Percentiles rank a stretch among this genome's conserved stretches.
Evolutionary conservation across 2,329 filamentous ascomycete genomes (phyloP).

Genomic region (Arthrobotrys pseudoclavata): DNA sequence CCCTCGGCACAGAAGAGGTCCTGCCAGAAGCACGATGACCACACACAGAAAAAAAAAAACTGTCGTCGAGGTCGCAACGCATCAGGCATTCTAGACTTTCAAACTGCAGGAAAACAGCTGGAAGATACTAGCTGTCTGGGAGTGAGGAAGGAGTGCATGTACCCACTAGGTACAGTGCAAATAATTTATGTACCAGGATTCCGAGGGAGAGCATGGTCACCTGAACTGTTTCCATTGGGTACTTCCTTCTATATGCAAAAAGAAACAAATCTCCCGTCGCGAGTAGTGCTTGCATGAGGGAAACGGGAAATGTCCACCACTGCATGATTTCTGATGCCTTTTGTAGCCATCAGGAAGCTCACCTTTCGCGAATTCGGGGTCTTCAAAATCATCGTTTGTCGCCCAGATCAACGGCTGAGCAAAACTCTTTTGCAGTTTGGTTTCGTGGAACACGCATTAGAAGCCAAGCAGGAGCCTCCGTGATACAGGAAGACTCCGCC

Average conservation of each 20-base stretch:
- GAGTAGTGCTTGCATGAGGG: constrained; percentile 32
- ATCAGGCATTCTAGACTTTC: constrained; percentile 54
- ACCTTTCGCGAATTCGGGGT: constrained; percentile 39
- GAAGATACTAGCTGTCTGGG: constrained; percentile 29
- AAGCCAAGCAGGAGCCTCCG: constrained; percentile 19
- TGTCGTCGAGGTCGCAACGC: constrained; percentile 38
- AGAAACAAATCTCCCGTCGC: constrained; percentile 46
- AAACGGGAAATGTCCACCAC: constrained; percentile 50
- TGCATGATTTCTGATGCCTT: constrained; percentile 23
- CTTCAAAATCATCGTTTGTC: constrained; percentile 13
- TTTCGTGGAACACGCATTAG: constrained; percentile 49
- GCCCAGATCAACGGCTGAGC: constrained; percentile 37
- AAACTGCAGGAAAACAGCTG: neutral
- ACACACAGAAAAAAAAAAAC: constrained; percentile 20
- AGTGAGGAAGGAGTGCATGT: constrained; percentile 39
- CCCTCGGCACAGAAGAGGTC: constrained; percentile 55
- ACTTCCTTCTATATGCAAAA: constrained; percentile 38
- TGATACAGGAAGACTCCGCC: constrained; percentile 38
- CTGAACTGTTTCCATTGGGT: constrained; percentile 58
- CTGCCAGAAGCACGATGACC: constrained; percentile 46
- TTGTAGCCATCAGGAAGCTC: constrained; percentile 29
- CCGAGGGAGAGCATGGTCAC: constrained; percentile 51
- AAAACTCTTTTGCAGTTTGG: constrained; percentile 31
- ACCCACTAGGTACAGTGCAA: constrained; percentile 50
- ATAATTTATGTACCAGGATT: constrained; percentile 48